Base-by-base conservation (phyloP, 768 basidiomycete genomes). In the Saitozyma sp. region DNA sequence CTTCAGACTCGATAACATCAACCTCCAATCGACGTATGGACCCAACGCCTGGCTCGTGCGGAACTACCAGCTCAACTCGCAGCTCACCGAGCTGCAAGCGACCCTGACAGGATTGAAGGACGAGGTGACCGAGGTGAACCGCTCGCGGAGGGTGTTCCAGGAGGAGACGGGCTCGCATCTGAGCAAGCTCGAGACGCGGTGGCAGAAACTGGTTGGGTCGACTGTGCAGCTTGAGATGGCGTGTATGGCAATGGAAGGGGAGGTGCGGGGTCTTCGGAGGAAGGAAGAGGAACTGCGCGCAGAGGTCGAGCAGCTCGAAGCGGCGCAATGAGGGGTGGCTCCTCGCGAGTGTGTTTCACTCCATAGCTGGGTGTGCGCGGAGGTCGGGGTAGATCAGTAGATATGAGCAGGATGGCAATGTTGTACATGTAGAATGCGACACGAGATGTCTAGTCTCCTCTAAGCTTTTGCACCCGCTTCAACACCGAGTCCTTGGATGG, bases 161-260 rank as follows among this genome's bases (percentile, higher is more conserved):
- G 90, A 89, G 50, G 85, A 83, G 9, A 81, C 88, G 17, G 93
- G 93, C 56, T 83, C 85, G 55, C 90, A 93, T 70, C 81, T 98
- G 62, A 89, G 86, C 38, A 82, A 86, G 9, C 81, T 96, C 62
- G 93, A 97, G 80, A 89, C 86, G 43, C 84, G 88, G 65, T 98
- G 94, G 94, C 94, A 91, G 19, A 91, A 93, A 80, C 83, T 97
- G 52, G 88, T 98, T 59, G 92, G 91, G 58, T 89, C 81, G 56
- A 89, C 94, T 50, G 81, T 97, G 62, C 94, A 97, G 80, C 89
- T 96, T 67, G 94, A 96, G 83, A 87, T 98, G 86, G 95, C 93
- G 16, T 94, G 92, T 76, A 84, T 88, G 48, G 91, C 92, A 37
- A 79, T 96, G 78, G 92, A 93, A 69, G 87, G 83, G 6, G 92